phyloP scores from a whole-genome alignment of 164 flowering plant genomes.

The Macadamia integrifolia region DNA sequence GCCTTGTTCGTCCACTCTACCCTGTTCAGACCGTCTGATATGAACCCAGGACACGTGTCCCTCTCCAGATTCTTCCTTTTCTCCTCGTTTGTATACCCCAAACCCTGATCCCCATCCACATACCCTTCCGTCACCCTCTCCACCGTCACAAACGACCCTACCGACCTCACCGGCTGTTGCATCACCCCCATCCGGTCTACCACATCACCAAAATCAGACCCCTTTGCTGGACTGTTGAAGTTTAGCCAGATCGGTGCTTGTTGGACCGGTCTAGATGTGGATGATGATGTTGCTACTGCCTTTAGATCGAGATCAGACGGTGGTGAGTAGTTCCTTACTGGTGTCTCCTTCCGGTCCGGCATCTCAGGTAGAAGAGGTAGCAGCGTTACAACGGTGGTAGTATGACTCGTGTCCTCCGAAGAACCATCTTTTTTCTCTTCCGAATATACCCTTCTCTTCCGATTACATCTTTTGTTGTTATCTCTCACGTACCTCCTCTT shows the following conservation, averaged over 20 bases:
- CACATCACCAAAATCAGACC: too few relatives aligned
- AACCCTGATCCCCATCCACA: constrained; percentile 23
- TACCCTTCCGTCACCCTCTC: constrained; percentile 60
- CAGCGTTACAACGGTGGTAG: constrained; percentile 36
- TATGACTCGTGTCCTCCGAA: background rate
- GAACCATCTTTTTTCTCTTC: constrained; percentile 12
- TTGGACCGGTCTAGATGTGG: background rate
- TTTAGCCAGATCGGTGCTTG: constrained; percentile 32
- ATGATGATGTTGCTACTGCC: background rate
- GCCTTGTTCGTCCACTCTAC: constrained; percentile 71
- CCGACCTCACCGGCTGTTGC: constrained; percentile 23
- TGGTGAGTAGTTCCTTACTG: constrained; percentile 2
- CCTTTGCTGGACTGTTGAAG: constrained; percentile 9
- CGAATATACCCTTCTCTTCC: constrained; percentile 19
- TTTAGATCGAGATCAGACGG: constrained; percentile 2
- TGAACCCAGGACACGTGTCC: constrained; percentile 82
- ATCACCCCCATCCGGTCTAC: constrained; percentile 15
- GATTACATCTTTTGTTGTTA: constrained; percentile 6
- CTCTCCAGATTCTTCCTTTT: constrained; percentile 34
- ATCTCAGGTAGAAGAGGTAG: constrained; percentile 63
- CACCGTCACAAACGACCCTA: constrained; percentile 63
- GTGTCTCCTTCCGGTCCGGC: constrained; percentile 30
- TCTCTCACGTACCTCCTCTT: constrained; percentile 33
- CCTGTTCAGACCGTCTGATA: constrained; percentile 50
- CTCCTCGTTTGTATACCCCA: constrained; percentile 57